Evolutionary conservation across 495 filamentous ascomycete species (phyloP).

Genomic region (Hypoxylon trugodes): DNA sequence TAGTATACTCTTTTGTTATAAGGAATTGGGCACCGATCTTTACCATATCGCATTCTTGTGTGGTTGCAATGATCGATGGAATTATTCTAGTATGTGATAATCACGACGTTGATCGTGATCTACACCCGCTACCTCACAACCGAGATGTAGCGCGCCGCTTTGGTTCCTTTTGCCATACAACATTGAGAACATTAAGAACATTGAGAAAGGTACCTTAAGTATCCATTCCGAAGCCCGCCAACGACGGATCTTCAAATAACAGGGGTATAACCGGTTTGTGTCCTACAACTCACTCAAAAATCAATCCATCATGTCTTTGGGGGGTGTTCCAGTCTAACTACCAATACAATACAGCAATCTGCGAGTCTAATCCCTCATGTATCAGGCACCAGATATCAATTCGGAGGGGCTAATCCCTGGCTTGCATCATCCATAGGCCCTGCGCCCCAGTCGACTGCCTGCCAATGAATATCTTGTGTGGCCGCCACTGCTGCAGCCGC

Average conservation of each 20-base stretch:
- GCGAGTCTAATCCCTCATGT: slow-evolving; percentile 2
- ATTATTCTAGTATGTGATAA: slow-evolving; percentile 39
- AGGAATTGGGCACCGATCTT: slow-evolving; percentile 37
- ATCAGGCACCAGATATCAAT: slow-evolving; percentile 16
- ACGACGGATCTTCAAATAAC: slow-evolving; percentile 15
- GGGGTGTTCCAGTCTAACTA: slow-evolving; percentile 11
- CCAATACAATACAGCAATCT: slow-evolving; percentile 16
- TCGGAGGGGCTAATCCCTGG: slow-evolving; percentile 13
- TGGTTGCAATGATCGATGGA: slow-evolving; percentile 40
- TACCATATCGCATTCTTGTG: slow-evolving; percentile 21
- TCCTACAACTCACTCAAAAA: neutral
- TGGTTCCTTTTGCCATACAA: neutral
- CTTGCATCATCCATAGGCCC: slow-evolving; percentile 25
- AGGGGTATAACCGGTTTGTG: slow-evolving; percentile 4
- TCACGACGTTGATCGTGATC: slow-evolving; percentile 40
- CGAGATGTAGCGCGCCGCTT: slow-evolving; percentile 5
- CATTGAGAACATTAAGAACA: too few species aligned
- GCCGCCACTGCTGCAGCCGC: slow-evolving; percentile 41
- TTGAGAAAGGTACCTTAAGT: too few species aligned
- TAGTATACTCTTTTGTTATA: neutral
- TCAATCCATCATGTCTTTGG: neutral
- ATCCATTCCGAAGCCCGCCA: slow-evolving; percentile 23
- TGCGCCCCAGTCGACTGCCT: slow-evolving; percentile 36
- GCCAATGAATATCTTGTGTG: slow-evolving; percentile 40
- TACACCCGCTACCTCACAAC: slow-evolving; percentile 30